Base-by-base conservation (phyloP, 225 moss, liverwort and hornwort species). In the Rhytidiadelphus loreus region DNA sequence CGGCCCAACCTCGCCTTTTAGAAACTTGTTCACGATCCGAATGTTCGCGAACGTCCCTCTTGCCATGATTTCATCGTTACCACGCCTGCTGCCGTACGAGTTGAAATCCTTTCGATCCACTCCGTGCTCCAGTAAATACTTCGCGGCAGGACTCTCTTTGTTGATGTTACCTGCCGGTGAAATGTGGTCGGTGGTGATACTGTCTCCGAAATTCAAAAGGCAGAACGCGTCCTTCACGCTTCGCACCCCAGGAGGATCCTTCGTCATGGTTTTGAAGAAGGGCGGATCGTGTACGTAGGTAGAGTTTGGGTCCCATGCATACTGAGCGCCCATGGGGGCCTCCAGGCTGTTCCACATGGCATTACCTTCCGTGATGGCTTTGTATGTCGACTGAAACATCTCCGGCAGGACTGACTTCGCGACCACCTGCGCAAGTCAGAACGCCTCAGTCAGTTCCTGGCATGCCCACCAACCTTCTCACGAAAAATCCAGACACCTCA, bases 101-200 rank as follows among this genome's bases (percentile, higher is more conserved):
- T 98, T 98, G 91, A 98, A 98, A 80, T 98, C 97, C 88, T 93
- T 98, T 26, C 95, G 94, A 24, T 92, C 87, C 68, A 98, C 96
- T 65, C 97, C 98, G 65, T 19, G 92, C 41, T 89, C 89, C 86
- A 93, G 81, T 92, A 98, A 87, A 88, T 85, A 98, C 92, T 93
- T 94, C 53, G 97, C 98, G 48, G 97, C 97, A 74, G 96, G 96
- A 84, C 98, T 98, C 24, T 98, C 97, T 92, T 97, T 97, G 87
- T 90, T 93, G 80, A 98, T 98, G 85, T 96, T 98, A 71, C 98
- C 98, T 52, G 98, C 98, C 68, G 98, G 98, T 90, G 98, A 98
- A 84, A 98, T 97, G 90, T 98, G 98, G 84, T 98, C 98, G 2
- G 98, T 98, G 76, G 98, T 98, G 87, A 98, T 98, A 87, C 97